Conservation (phyloP, 75 land plant species). For the Pinus tabuliformis region DNA sequence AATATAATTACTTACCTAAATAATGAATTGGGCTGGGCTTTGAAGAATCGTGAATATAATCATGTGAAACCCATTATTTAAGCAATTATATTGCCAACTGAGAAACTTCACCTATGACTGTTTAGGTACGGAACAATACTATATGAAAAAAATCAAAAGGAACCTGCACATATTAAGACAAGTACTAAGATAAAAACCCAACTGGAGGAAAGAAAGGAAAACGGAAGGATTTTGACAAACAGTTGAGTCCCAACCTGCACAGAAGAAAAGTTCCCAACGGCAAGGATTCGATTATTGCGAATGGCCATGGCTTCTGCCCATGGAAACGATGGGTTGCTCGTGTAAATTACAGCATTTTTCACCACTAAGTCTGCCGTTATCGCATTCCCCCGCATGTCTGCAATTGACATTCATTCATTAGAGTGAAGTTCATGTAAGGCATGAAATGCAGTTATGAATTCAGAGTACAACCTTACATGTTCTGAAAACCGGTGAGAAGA, state of each 20-base stretch:
- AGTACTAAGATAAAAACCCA: too few species aligned
- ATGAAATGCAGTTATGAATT: background rate
- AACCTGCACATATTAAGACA: too few species aligned
- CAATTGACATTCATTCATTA: background rate
- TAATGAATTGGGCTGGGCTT: too few species aligned
- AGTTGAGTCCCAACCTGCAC: slow-evolving; percentile 33
- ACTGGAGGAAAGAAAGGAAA: too few species aligned
- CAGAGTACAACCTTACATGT: slow-evolving; percentile 3
- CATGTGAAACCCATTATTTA: too few species aligned
- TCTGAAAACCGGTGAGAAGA: background rate
- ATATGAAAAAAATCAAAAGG: too few species aligned
- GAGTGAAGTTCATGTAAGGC: background rate
- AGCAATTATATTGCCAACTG: too few species aligned
- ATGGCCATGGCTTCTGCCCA: slow-evolving; percentile 80
- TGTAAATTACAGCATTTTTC: slow-evolving; percentile 70
- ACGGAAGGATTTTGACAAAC: background rate
- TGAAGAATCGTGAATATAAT: too few species aligned
- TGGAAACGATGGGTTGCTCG: slow-evolving; percentile 52
- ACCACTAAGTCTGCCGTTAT: slow-evolving; percentile 59
- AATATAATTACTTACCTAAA: too few species aligned
- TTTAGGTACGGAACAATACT: too few species aligned
- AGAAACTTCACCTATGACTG: too few species aligned
- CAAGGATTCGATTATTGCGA: slow-evolving; percentile 50
- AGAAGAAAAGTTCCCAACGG: slow-evolving; percentile 48
- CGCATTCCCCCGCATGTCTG: background rate